Evolutionary conservation across 495 filamentous ascomycete species (phyloP).

Genomic region (Penicillium malachiteum): DNA sequence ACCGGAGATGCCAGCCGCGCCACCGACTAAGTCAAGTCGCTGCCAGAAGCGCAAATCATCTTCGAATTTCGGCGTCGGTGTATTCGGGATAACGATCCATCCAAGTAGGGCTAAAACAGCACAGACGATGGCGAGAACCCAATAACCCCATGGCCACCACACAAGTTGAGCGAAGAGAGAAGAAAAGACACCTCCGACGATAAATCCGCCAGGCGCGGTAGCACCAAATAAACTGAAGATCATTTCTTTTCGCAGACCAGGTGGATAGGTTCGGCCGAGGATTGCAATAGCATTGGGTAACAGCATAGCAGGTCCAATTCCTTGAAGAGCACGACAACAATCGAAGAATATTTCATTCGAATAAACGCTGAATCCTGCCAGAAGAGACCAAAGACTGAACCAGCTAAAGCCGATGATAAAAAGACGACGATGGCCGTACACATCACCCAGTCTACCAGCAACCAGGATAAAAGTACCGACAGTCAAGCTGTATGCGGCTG

Average conservation of each 20-base stretch:
- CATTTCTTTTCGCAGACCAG: slow-evolving; percentile 57
- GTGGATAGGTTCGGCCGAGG: slow-evolving; percentile 40
- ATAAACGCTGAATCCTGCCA: slow-evolving; percentile 52
- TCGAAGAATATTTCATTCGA: slow-evolving; percentile 39
- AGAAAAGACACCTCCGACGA: slow-evolving; percentile 51
- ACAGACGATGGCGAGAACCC: slow-evolving; percentile 52
- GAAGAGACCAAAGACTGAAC: slow-evolving; percentile 59
- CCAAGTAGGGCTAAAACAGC: not conserved
- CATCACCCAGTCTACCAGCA: slow-evolving; percentile 62
- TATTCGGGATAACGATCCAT: slow-evolving; percentile 45
- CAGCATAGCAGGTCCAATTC: slow-evolving; percentile 52
- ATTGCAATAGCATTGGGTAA: slow-evolving; percentile 52
- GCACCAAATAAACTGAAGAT: slow-evolving; percentile 62
- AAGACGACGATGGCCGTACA: slow-evolving; percentile 61
- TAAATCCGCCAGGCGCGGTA: slow-evolving; percentile 53
- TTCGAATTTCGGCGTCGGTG: slow-evolving; percentile 16
- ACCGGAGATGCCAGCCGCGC: slow-evolving; percentile 51
- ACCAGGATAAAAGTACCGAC: slow-evolving; percentile 66
- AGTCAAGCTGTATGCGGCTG: slow-evolving; percentile 53
- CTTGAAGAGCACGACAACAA: slow-evolving; percentile 48
- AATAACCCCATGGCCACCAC: slow-evolving; percentile 67
- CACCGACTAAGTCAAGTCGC: slow-evolving; percentile 51
- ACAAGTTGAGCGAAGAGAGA: slow-evolving; percentile 48
- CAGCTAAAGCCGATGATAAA: slow-evolving; percentile 62
- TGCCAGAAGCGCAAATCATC: slow-evolving; percentile 20